Percentiles rank a stretch among this genome's conserved stretches.
Evolutionary conservation across 768 basidiomycete species (phyloP).

Genomic region (Dendrothele bispora): DNA sequence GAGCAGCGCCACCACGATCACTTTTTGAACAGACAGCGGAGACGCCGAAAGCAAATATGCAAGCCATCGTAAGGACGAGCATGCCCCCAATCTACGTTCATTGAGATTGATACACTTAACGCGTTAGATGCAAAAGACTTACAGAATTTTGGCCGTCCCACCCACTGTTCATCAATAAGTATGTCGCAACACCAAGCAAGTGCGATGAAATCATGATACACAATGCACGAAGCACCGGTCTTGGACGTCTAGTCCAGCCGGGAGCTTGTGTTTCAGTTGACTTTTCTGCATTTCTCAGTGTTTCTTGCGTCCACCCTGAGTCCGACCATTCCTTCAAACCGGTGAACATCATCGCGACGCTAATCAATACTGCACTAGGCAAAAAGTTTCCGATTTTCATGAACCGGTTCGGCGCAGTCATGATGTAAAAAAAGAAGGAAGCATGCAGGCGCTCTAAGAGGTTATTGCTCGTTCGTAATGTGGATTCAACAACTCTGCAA

Average conservation of each 20-base stretch:
- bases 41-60: constrained; percentile 31
- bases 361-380: constrained; percentile 83
- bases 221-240: constrained; percentile 57
- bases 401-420: constrained; percentile 63
- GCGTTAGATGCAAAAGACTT: constrained; percentile 11
- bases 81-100: constrained; percentile 20
- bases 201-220: constrained; percentile 59
- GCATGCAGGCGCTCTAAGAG: constrained; percentile 94
- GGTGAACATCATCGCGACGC: constrained; percentile 81
- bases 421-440: constrained; percentile 95
- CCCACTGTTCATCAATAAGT: constrained; percentile 44
- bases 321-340: constrained; percentile 76
- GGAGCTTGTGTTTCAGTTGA: constrained; percentile 8
- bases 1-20: constrained; percentile 27
- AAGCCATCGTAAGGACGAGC: constrained; percentile 27
- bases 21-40: constrained; percentile 26
- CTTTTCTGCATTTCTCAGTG: constrained; percentile 17
- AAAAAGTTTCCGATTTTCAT: constrained; percentile 90
- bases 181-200: constrained; percentile 49
- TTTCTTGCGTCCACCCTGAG: constrained; percentile 51
- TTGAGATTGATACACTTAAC: constrained; percentile 1
- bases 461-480: constrained; percentile 89
- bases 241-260: constrained; percentile 44
- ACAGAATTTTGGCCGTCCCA: constrained; percentile 49
- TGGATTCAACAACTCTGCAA: constrained; percentile 78